Evolutionary conservation across 805 yeast genomes (phyloP), one percentile per base, ranked within the genome.

Genomic region (Candida argentea): DNA sequence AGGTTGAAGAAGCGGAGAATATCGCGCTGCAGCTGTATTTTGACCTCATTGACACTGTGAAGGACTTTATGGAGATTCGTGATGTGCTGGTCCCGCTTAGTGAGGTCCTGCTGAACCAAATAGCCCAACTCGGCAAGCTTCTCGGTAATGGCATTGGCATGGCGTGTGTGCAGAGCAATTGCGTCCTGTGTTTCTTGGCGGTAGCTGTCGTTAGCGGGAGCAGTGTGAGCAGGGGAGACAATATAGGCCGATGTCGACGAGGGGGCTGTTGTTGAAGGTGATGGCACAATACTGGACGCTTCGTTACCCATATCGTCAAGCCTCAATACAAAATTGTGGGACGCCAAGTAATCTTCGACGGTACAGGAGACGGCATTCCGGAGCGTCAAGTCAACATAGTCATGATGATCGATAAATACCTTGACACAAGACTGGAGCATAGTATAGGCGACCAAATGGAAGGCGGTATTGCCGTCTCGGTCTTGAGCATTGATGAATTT

Each of bases 391-490:
- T 48, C 50, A 24, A 48, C 40, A 25, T 36, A 44, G 29, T 37
- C 40, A 40, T 48, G 54, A 28, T 40, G 39, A 12, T 24, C 24
- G n/a, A 48, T 48, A 31, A 48, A 45, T 6, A 43, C 44, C 29
- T 38, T 40, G 34, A 48, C 43, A 28, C 50, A 40, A 29, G 37
- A 40, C 21, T 43, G 45, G 29, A 44, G 40, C 27, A 48, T 29
- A 32, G 41, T 41, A 30, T 44, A 42, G 22, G 96, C 91, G 1
- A 94, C 93, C 31, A 91, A 82, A 47, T 87, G 94, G 35, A 91
- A 62, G 26, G 95, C 87, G 0, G 98, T 91, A 49, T 91, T 95
- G 15, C 98, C 98, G 44, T 87, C 87, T 30, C 74, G 63, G 55
- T 91, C 98, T 37, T 79, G 83, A n/a, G 81, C 80, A 48, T 91